Conservation (phyloP, 305 asterid species). For the Rubia balearica region DNA sequence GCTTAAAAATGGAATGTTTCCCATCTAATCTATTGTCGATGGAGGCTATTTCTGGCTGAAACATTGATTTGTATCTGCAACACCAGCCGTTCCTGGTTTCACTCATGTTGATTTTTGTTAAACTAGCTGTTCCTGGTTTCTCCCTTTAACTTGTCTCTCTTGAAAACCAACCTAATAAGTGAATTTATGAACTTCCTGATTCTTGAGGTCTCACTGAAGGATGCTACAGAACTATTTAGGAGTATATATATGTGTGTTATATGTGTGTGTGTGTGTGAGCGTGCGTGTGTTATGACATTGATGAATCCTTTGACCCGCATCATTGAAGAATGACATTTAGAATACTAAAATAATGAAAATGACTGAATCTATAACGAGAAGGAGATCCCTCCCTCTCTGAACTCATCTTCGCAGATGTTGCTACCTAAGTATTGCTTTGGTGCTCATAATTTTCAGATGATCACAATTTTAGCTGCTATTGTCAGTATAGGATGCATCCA, state of each 20-base stretch:
- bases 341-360: not conserved
- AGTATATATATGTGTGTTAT: no score
- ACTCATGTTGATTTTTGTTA: not conserved
- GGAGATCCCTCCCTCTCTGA: not conserved
- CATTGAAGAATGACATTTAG: not conserved
- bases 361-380: not conserved
- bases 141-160: not conserved
- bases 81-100: not conserved
- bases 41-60: not conserved
- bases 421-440: not conserved
- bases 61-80: not conserved
- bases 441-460: constrained; percentile 7
- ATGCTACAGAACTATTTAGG: not conserved
- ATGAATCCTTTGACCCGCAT: not conserved
- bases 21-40: not conserved
- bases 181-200: not conserved
- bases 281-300: not conserved
- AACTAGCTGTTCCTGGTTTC: no score
- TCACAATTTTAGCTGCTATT: constrained; percentile 23
- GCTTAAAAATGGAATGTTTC: not conserved
- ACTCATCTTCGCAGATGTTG: not conserved
- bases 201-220: not conserved
- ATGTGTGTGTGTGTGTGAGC: no score
- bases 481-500: constrained; percentile 99
- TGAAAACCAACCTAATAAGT: not conserved